Conservation (phyloP, 2,329 filamentous ascomycete species). For the Zymoseptoria brevis region DNA sequence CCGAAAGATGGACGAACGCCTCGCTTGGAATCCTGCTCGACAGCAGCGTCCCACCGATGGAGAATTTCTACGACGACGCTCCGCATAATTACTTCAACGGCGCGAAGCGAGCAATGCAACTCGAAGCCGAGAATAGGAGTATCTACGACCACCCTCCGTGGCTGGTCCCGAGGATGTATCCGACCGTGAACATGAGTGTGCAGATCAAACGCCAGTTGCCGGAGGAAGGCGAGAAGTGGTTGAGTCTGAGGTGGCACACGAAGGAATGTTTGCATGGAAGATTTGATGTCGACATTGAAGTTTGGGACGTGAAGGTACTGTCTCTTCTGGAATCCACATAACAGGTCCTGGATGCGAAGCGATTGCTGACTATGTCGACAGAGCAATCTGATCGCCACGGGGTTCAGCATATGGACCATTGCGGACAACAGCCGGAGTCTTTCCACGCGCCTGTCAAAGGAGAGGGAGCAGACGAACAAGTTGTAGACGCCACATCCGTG, state of each 20-base stretch:
- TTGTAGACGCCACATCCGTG: neutral
- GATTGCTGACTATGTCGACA: neutral
- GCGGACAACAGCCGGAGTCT: neutral
- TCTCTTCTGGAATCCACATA: neutral
- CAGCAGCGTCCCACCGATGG: slow-evolving; percentile 7
- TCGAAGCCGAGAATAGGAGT: slow-evolving; percentile 1
- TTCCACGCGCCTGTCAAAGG: neutral
- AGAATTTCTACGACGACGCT: slow-evolving; percentile 11
- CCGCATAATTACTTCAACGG: slow-evolving; percentile 6
- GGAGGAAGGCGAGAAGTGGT: slow-evolving; percentile 15
- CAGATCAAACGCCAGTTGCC: slow-evolving; percentile 16
- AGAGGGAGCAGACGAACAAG: neutral
- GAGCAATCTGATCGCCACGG: neutral
- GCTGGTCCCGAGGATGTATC: slow-evolving; percentile 10
- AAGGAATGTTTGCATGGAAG: slow-evolving; percentile 15
- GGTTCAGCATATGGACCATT: neutral
- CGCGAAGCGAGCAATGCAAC: slow-evolving; percentile 1
- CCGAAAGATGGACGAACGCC: slow-evolving; percentile 10
- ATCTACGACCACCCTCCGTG: slow-evolving; percentile 10
- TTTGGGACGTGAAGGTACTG: slow-evolving; percentile 13
- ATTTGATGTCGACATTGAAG: slow-evolving; percentile 15
- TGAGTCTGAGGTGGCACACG: slow-evolving; percentile 12
- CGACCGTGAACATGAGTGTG: slow-evolving; percentile 15
- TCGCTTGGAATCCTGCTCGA: slow-evolving; percentile 14
- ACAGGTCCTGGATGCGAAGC: too few species aligned